phyloP scores from a whole-genome alignment of 2,329 filamentous ascomycete genomes.

The Xylariaceae sp. region DNA sequence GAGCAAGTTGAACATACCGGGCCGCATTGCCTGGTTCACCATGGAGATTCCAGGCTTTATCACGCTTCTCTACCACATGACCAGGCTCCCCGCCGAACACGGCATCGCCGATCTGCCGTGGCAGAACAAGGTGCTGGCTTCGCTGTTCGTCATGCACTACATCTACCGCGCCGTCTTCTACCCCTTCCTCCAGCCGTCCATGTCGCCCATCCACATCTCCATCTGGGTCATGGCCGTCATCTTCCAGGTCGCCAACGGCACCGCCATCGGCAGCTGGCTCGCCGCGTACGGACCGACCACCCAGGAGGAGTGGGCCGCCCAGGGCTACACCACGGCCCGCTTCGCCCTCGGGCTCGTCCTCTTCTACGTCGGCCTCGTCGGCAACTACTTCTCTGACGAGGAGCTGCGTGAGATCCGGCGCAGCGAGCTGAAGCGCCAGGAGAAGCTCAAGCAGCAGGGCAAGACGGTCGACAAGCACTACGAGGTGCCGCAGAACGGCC shows the following conservation, averaged over 20 bases:
- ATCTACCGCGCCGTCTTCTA: conserved; percentile 79
- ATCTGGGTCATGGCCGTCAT: conserved; percentile 58
- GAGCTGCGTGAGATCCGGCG: conserved; percentile 81
- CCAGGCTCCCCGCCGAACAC: conserved; percentile 54
- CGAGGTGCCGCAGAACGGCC: conserved; percentile 73
- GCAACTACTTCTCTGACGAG: conserved; percentile 87
- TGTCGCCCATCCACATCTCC: conserved; percentile 77
- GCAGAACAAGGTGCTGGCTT: conserved; percentile 72
- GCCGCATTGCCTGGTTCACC: conserved; percentile 76
- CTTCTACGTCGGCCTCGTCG: conserved; percentile 70
- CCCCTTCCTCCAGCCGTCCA: conserved; percentile 80
- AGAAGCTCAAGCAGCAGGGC: conserved; percentile 34
- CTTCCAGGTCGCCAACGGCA: conserved; percentile 80
- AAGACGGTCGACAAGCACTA: conserved; percentile 72
- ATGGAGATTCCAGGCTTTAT: conserved; percentile 82
- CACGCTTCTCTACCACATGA: conserved; percentile 74
- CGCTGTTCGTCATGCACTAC: conserved; percentile 78
- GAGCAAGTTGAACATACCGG: conserved; percentile 78
- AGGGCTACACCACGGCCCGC: conserved; percentile 36
- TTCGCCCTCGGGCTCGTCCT: conserved; percentile 62
- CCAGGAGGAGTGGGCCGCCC: conserved; percentile 42
- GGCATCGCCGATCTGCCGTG: conserved; percentile 60
- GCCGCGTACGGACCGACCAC: conserved; percentile 71
- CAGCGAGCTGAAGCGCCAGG: conserved; percentile 56
- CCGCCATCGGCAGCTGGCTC: conserved; percentile 73